A percentile compares a stretch with the other conserved stretches of the same genome.
phyloP scores from a whole-genome alignment of 2,329 filamentous ascomycete genomes.

The Fonsecaea multimorphosa region DNA sequence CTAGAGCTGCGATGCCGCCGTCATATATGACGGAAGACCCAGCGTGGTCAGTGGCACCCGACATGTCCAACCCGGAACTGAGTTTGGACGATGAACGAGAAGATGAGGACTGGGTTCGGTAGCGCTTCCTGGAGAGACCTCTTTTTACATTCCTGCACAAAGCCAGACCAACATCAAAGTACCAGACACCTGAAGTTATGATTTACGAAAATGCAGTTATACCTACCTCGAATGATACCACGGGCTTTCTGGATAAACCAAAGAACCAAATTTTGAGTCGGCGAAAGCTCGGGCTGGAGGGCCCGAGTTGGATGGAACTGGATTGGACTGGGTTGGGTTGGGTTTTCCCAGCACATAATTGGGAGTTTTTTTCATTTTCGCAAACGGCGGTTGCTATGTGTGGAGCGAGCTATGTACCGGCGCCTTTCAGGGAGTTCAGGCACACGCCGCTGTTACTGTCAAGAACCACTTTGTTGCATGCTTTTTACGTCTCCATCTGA shows the following conservation, averaged over 20 bases:
- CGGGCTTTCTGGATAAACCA: slow-evolving; percentile 5
- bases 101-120: slow-evolving; percentile 40
- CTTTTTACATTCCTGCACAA: not conserved
- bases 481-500: not conserved
- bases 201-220: slow-evolving; percentile 1
- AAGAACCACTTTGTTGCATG: not conserved
- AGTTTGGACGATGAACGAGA: slow-evolving; percentile 38
- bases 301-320: not conserved
- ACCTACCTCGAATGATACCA: slow-evolving; percentile 6
- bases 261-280: slow-evolving; percentile 3
- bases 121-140: not conserved
- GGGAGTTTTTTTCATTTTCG: not conserved
- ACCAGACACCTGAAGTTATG: slow-evolving; percentile 5
- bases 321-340: not conserved
- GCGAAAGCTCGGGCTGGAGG: slow-evolving; percentile 5
- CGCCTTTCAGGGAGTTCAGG: not conserved
- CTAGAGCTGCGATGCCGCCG: slow-evolving; percentile 19
- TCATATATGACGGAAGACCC: slow-evolving; percentile 35
- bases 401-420: not conserved
- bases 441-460: not conserved
- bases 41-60: slow-evolving; percentile 37
- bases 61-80: slow-evolving; percentile 34
- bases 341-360: not conserved
- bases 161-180: not conserved
- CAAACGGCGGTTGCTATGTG: not conserved